phyloP scores from a whole-genome alignment of 164 flowering plant species.

The Magnolia kwangsiensis region DNA sequence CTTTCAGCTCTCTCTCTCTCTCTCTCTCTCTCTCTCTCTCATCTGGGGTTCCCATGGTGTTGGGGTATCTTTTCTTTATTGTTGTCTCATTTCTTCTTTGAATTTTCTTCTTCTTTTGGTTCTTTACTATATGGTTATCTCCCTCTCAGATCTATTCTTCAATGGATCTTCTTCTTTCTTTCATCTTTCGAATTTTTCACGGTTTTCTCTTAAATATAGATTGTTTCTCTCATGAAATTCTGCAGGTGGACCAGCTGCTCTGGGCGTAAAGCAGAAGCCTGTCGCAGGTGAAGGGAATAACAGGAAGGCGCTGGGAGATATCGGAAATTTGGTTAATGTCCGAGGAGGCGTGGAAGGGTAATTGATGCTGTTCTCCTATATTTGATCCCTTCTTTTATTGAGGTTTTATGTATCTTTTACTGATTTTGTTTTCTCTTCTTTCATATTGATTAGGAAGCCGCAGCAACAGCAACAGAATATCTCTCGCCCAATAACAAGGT shows the following conservation, averaged over 20 bases:
- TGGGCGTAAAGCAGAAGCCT: slow-evolving; percentile 38
- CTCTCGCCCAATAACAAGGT: slow-evolving; percentile 5
- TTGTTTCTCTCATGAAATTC: not conserved
- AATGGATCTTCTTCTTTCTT: not conserved
- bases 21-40: too few relatives aligned
- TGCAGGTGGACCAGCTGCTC: slow-evolving; percentile 41
- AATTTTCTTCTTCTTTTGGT: too few relatives aligned
- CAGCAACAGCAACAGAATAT: slow-evolving; percentile 1
- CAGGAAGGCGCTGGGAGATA: slow-evolving; percentile 76
- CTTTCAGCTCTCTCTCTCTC: too few relatives aligned
- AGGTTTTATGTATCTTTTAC: not conserved
- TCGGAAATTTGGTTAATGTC: slow-evolving; percentile 61
- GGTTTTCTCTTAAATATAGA: not conserved
- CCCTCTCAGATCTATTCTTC: not conserved
- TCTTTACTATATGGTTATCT: too few relatives aligned
- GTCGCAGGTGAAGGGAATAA: slow-evolving; percentile 41
- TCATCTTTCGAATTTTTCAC: not conserved
- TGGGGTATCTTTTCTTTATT: too few relatives aligned
- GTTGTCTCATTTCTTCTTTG: too few relatives aligned
- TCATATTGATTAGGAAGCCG: slow-evolving; percentile 9
- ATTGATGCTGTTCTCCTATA: not conserved
- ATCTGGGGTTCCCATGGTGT: too few relatives aligned
- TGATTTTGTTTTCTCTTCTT: not conserved
- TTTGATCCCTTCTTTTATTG: not conserved
- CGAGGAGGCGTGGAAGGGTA: slow-evolving; percentile 39